These are phyloP conservation scores for Clarireedia sp. DNA, from an alignment of 2,329 filamentous ascomycete genomes.

Conservation along the genomic window DNA sequence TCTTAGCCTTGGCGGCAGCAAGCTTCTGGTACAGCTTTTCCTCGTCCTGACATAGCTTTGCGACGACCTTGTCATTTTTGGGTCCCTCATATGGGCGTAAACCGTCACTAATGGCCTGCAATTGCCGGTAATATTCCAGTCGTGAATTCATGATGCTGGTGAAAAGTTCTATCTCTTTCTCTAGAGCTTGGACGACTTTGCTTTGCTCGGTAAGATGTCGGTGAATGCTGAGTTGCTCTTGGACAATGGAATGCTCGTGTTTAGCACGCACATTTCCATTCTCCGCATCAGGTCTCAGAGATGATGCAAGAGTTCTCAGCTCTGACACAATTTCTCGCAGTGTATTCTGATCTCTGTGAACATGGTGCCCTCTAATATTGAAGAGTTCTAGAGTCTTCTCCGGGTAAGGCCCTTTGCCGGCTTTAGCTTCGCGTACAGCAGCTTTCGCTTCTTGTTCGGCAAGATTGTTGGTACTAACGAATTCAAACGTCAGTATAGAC, in stretches of 20 bases:
- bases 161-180: conserved; percentile 70
- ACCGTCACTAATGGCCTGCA: conserved; percentile 85
- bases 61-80: conserved; percentile 19
- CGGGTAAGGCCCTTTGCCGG: conserved; percentile 63
- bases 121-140: conserved; percentile 81
- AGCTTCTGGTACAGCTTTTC: conserved; percentile 49
- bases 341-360: conserved; percentile 50
- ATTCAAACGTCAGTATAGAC: no score
- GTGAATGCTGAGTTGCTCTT: conserved; percentile 53
- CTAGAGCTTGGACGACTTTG: conserved; percentile 41
- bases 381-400: conserved; percentile 49
- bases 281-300: conserved; percentile 50
- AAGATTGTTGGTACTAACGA: conserved; percentile 51
- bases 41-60: conserved; percentile 51
- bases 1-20: conserved; percentile 59
- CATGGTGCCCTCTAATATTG: conserved; percentile 37
- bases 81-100: conserved; percentile 65
- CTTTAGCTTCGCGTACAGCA: conserved; percentile 52
- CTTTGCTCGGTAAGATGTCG: conserved; percentile 42
- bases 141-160: conserved; percentile 74
- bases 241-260: conserved; percentile 58
- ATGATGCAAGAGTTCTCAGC: conserved; percentile 54
- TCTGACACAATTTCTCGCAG: conserved; percentile 64
- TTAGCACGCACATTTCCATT: conserved; percentile 46
- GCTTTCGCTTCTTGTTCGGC: conserved; percentile 58